Evolutionary conservation across 2,329 filamentous ascomycete genomes (phyloP).

Genomic region (Lasiodiplodia hormozganensis): DNA sequence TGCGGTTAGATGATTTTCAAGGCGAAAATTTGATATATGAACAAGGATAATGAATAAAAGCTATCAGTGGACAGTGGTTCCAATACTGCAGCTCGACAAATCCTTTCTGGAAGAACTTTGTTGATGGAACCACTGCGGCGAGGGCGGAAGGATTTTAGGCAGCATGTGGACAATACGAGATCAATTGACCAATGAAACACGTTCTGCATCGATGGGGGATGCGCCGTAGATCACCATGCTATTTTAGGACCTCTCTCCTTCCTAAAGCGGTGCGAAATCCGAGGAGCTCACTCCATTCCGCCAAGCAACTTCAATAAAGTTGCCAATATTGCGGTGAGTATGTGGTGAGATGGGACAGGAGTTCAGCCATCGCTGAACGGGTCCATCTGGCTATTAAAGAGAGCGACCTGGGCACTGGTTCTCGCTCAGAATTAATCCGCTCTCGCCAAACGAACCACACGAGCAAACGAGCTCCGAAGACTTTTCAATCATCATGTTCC

Average conservation of each 20-base stretch:
- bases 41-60: too few species aligned
- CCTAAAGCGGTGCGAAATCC: background rate
- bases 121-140: background rate
- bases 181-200: background rate
- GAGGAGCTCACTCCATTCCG: background rate
- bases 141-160: background rate
- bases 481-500: background rate
- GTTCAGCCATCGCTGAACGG: background rate
- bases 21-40: too few species aligned
- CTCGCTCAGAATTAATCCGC: background rate
- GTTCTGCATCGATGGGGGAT: background rate
- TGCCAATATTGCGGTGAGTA: background rate
- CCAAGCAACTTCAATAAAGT: background rate
- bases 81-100: too few species aligned
- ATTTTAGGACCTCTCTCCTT: background rate
- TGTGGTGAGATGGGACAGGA: background rate
- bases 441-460: background rate
- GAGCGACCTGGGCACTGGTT: background rate
- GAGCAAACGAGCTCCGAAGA: background rate
- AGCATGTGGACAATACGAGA: slow-evolving; percentile 6
- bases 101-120: background rate
- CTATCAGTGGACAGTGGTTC: too few species aligned
- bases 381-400: background rate
- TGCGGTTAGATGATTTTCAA: too few species aligned
- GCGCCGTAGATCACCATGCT: background rate